phyloP scores from a whole-genome alignment of 2,329 filamentous ascomycete genomes.

The Diaporthe eres region DNA sequence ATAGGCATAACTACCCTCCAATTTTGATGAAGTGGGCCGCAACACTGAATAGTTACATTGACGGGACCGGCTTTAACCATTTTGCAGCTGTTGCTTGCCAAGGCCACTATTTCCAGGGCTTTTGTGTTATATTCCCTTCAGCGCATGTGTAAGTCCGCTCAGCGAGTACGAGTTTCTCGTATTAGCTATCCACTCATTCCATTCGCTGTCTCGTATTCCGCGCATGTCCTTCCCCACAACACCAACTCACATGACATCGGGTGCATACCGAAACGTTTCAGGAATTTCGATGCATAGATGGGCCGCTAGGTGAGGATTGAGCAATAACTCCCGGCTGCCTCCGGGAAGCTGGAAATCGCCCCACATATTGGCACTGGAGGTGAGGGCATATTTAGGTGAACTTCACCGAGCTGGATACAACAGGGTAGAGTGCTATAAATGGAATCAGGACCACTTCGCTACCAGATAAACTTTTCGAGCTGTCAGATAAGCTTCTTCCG shows the following conservation, averaged over 20 bases:
- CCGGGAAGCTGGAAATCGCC: not conserved
- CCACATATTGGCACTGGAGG: not conserved
- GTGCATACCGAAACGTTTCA: not conserved
- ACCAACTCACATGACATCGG: not conserved
- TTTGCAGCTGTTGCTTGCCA: not conserved
- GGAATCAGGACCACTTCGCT: no score
- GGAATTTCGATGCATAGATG: not conserved
- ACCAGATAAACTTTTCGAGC: not conserved
- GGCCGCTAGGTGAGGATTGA: not conserved
- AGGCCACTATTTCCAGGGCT: no score
- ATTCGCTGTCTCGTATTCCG: not conserved
- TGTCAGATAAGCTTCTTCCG: not conserved
- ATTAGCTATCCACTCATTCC: not conserved
- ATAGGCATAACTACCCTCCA: not conserved
- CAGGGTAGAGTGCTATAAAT: not conserved
- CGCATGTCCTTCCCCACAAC: not conserved
- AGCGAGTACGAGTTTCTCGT: slow-evolving; percentile 10
- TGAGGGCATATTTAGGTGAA: not conserved
- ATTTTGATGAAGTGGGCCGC: not conserved
- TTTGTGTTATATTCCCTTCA: not conserved
- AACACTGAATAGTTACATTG: no score
- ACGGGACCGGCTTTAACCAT: no score
- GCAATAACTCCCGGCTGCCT: not conserved
- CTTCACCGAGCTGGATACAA: not conserved
- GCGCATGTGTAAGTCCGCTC: not conserved